Percentiles rank a stretch among this genome's conserved stretches.
Conservation (phyloP, 1,139 yeast species). For the Pichia sp. region DNA sequence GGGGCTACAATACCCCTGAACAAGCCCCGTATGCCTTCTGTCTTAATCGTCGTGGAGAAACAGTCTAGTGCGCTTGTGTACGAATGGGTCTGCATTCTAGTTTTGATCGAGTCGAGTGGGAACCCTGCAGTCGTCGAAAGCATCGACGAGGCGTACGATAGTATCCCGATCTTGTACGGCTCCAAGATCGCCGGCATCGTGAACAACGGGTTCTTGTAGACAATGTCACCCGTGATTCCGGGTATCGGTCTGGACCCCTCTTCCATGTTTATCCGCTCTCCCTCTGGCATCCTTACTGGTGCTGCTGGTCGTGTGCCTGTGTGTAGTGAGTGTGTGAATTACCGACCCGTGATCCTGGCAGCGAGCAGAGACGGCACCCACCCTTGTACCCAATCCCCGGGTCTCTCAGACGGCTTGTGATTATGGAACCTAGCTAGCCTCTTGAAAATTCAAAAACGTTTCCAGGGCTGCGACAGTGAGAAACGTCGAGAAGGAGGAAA, state of each 20-base stretch:
- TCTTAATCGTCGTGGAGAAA: conserved; percentile 47
- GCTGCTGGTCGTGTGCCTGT: not conserved
- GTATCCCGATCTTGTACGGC: conserved; percentile 54
- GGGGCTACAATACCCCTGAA: conserved; percentile 78
- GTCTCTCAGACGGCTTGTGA: no score
- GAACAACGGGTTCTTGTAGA: conserved; percentile 34
- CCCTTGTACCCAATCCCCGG: no score
- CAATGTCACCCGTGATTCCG: conserved; percentile 37
- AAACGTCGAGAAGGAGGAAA: not conserved
- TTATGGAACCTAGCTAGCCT: not conserved
- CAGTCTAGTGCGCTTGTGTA: conserved; percentile 59
- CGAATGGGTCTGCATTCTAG: conserved; percentile 77
- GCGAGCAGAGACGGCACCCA: no score
- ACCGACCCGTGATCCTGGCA: no score
- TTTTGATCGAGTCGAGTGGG: conserved; percentile 80
- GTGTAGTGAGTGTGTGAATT: no score
- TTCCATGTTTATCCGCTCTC: not conserved
- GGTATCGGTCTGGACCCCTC: conserved; percentile 22
- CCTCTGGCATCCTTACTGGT: no score
- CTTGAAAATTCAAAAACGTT: not conserved
- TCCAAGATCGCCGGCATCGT: conserved; percentile 46
- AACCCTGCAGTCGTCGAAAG: conserved; percentile 70
- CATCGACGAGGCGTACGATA: conserved; percentile 64
- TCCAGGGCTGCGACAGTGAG: not conserved
- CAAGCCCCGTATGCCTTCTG: conserved; percentile 69